Base-by-base conservation (phyloP, 208 protist species). In the Trypanosoma scelopori region DNA sequence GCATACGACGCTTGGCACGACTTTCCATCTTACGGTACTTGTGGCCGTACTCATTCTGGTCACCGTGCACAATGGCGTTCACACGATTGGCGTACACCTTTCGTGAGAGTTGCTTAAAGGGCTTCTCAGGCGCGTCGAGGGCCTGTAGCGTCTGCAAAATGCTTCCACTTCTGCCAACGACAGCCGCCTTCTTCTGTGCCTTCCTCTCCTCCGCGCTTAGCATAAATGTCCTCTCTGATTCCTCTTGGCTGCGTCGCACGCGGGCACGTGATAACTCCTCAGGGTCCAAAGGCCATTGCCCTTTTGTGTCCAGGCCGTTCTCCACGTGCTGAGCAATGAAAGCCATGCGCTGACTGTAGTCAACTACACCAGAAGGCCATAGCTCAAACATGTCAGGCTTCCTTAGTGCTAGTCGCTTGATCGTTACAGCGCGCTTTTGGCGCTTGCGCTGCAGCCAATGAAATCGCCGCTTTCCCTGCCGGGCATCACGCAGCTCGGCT, bases 311-410 rank as follows among this genome's bases (percentile, higher is more conserved):
- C 57, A 95, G 49, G 2, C 85, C 87, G 71, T 93, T 93, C 65
- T 93, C 86, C 9, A 95, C 86, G 65, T 93, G 87, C 69, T 93
- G 89, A 15, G 89, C 89, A 67, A 95, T 86, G 45, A 92, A 92
- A 9, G 87, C 84, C 52, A 95, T 76, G 11, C 89, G 79, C 63
- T 92, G 80, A 42, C 83, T 91, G 62, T 89, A 90, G 67, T 95
- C 89, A 0, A 89, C 87, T 12, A 83, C 78, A 41, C 56, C 55
- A 50, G 84, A 91, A 12, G 87, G 87, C 85, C 84, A 90, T 59
- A 82, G 65, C 56, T 87, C 84, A 71, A 81, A 86, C 15, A 62
- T 65, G 12, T 93, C 82, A 0, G 86, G 85, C 55, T 93, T 92
- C 12, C 87, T 73, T 59, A 93, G 78, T 30, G 89, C 84, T 71